A percentile compares a stretch with the other conserved stretches of the same genome.
Conservation (phyloP, 1,139 yeast species). For the Geotrichum citri-aurantii region DNA sequence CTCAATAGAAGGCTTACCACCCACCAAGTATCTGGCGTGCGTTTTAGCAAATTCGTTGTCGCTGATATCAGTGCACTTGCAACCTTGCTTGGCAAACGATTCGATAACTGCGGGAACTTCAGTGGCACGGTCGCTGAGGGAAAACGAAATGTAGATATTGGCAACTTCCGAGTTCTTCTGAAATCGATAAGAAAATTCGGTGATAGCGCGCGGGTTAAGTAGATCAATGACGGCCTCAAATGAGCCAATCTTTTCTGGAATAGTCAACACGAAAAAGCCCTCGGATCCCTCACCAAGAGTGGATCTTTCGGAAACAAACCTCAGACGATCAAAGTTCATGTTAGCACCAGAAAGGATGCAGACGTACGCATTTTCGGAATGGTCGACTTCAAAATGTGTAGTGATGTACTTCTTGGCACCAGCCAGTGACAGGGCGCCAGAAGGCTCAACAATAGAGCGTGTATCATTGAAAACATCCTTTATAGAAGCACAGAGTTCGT, state of each 20-base stretch:
- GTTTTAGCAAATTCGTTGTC: conserved; percentile 92
- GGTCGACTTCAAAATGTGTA: conserved; percentile 50
- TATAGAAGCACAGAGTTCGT: conserved; percentile 95
- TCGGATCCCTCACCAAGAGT: conserved; percentile 97
- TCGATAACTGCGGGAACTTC: conserved; percentile 46
- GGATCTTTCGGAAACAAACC: conserved; percentile 98
- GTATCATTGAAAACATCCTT: conserved; percentile 96
- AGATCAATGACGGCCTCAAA: conserved; percentile 68
- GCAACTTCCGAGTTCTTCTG: conserved; percentile 50
- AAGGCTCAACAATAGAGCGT: conserved; percentile 88
- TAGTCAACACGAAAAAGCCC: conserved; percentile 81
- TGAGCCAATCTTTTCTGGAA: conserved; percentile 91
- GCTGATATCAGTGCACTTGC: conserved; percentile 69
- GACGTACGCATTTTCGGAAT: conserved; percentile 55
- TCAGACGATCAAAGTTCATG: conserved; percentile 92
- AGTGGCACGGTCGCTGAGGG: conserved; percentile 60
- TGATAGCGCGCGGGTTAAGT: conserved; percentile 79
- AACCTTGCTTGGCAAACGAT: conserved; percentile 38
- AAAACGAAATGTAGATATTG: conserved; percentile 80
- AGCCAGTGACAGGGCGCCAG: conserved; percentile 95
- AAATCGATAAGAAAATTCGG: conserved; percentile 88
- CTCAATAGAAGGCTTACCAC: conserved; percentile 67
- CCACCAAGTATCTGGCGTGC: conserved; percentile 93
- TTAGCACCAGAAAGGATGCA: conserved; percentile 94
- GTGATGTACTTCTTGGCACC: conserved; percentile 81